Evolutionary conservation across 345 rosid species (phyloP).

Genomic region (Erysimum cheiranthoides): DNA sequence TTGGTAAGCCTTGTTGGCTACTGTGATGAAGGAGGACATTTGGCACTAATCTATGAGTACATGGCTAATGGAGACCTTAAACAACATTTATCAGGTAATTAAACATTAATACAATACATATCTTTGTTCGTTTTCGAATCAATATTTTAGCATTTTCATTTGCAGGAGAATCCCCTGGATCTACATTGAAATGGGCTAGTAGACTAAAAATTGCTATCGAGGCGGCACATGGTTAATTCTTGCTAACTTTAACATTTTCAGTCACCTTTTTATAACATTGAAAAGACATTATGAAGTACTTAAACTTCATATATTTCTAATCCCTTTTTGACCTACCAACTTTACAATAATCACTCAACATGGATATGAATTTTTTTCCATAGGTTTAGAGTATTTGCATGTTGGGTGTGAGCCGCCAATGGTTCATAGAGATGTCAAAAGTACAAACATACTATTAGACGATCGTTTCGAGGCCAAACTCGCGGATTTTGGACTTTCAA

Average conservation of each 20-base stretch:
- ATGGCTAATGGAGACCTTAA: slow-evolving; percentile 48
- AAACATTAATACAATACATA: not conserved
- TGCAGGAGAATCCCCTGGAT: slow-evolving; percentile 20
- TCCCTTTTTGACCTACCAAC: not conserved
- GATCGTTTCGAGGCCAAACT: slow-evolving; percentile 53
- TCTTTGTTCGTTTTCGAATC: not conserved
- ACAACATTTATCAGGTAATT: slow-evolving; percentile 41
- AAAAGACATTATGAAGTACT: not conserved
- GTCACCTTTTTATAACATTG: not conserved
- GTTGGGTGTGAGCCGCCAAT: slow-evolving; percentile 56
- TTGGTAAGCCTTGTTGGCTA: slow-evolving; percentile 49
- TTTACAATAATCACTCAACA: not conserved
- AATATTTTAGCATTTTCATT: slow-evolving; percentile 5
- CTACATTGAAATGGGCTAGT: slow-evolving; percentile 36
- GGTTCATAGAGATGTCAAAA: slow-evolving; percentile 57
- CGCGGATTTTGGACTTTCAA: slow-evolving; percentile 58
- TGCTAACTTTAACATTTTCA: not conserved
- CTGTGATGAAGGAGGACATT: slow-evolving; percentile 48
- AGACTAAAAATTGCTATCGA: slow-evolving; percentile 38
- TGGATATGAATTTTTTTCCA: not conserved
- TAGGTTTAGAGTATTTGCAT: slow-evolving; percentile 55
- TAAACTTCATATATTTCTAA: too few relatives aligned
- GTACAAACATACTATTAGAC: slow-evolving; percentile 50
- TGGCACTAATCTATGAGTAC: slow-evolving; percentile 54
- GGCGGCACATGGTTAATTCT: slow-evolving; percentile 44